Conservation (phyloP, 306 rosid species). For the Arachis stenosperma region DNA sequence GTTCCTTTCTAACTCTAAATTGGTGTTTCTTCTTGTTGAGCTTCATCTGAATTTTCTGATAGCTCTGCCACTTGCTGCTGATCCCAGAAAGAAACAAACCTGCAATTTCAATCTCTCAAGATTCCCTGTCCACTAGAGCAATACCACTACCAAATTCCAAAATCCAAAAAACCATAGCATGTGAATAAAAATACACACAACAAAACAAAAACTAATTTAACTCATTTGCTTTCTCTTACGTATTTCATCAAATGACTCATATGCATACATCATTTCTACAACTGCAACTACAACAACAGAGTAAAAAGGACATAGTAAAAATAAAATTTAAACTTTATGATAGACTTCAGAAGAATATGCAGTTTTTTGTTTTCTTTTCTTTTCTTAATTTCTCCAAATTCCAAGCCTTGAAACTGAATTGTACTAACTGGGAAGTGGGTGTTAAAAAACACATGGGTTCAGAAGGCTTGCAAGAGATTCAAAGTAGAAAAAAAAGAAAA, state of each 20-base stretch:
- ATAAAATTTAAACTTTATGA: too few species aligned
- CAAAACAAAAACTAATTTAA: conserved; percentile 31
- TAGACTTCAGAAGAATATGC: conserved; percentile 7
- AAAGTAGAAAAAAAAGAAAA: background rate
- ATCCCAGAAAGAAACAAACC: conserved; percentile 50
- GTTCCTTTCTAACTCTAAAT: conserved; percentile 13
- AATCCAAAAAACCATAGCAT: conserved; percentile 4
- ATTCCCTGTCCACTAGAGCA: conserved; percentile 52
- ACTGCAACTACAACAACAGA: conserved; percentile 33
- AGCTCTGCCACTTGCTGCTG: conserved; percentile 40
- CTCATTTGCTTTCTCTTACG: conserved; percentile 31
- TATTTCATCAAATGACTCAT: conserved; percentile 31
- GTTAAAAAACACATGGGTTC: conserved; percentile 45
- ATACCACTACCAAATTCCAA: conserved; percentile 23
- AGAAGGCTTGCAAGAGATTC: conserved; percentile 36
- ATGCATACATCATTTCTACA: conserved; percentile 11
- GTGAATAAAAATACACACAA: background rate
- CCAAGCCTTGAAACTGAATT: conserved; percentile 32
- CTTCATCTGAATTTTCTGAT: conserved; percentile 38
- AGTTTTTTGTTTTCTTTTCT: background rate
- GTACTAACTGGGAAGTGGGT: conserved; percentile 11
- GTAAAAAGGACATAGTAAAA: conserved; percentile 41
- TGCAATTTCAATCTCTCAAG: conserved; percentile 51
- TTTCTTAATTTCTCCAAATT: conserved; percentile 1
- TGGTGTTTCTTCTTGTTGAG: conserved; percentile 41